A percentile compares a stretch with the other conserved stretches of the same genome.
phyloP scores from a whole-genome alignment of 1,284 basidiomycete genomes.

The Rhodotorula sp. region DNA sequence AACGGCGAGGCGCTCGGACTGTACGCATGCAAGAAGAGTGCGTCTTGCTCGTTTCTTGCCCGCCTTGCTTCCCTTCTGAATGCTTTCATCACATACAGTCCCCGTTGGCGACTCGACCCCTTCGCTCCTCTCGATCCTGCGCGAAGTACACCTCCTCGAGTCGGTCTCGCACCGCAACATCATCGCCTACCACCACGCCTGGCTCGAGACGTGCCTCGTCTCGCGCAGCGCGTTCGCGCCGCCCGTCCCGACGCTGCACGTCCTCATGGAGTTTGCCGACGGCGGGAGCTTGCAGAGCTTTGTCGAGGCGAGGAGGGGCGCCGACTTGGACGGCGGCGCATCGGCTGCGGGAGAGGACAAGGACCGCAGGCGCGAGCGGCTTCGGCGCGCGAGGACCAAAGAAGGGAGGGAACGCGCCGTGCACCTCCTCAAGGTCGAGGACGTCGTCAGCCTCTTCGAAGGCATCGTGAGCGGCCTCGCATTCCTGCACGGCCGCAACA shows the following conservation, averaged over 20 bases:
- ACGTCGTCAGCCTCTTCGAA: slow-evolving; percentile 40
- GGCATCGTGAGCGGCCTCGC: slow-evolving; percentile 41
- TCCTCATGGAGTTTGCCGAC: slow-evolving; percentile 46
- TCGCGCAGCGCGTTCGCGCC: slow-evolving; percentile 25
- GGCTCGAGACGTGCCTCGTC: slow-evolving; percentile 38
- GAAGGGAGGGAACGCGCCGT: slow-evolving; percentile 23
- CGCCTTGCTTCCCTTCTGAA: background rate
- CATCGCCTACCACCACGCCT: slow-evolving; percentile 44
- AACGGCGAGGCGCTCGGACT: slow-evolving; percentile 44
- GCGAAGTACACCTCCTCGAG: slow-evolving; percentile 46
- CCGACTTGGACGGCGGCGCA: background rate
- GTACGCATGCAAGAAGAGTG: slow-evolving; percentile 46
- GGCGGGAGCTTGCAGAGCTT: slow-evolving; percentile 37
- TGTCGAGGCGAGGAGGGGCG: slow-evolving; percentile 9
- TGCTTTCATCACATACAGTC: background rate
- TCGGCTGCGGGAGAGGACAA: background rate
- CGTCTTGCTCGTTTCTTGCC: background rate
- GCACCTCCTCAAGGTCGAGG: slow-evolving; percentile 43
- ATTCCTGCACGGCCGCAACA: slow-evolving; percentile 42
- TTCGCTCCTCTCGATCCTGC: slow-evolving; percentile 37
- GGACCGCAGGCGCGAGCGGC: background rate
- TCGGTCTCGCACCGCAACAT: slow-evolving; percentile 44
- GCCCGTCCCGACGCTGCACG: slow-evolving; percentile 41
- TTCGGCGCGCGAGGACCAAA: background rate
- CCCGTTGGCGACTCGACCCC: slow-evolving; percentile 38